Percentiles rank a stretch among this genome's conserved stretches.
Evolutionary conservation across 768 basidiomycete genomes (phyloP).

Genomic region (Mrakia hoshinonis): DNA sequence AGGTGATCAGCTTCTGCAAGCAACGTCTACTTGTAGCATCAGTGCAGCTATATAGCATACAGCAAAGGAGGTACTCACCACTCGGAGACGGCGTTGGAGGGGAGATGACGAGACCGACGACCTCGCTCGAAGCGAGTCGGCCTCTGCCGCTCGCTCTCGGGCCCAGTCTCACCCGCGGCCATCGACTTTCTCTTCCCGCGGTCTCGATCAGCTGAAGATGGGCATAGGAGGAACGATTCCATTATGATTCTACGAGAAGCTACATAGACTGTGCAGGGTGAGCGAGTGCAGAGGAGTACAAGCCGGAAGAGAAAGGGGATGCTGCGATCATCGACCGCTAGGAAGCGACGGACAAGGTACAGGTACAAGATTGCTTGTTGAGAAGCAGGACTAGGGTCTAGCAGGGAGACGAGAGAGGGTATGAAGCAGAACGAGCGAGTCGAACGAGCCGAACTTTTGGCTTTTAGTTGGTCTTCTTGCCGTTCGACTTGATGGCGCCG

Average conservation of each 20-base stretch:
- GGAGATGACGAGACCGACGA: too few species aligned
- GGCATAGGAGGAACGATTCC: background rate
- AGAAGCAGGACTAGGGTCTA: background rate
- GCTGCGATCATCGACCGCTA: background rate
- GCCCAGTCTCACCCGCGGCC: too few species aligned
- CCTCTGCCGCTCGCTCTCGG: too few species aligned
- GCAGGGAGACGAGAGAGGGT: background rate
- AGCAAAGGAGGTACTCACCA: too few species aligned
- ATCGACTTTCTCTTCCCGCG: background rate
- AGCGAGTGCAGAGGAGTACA: background rate
- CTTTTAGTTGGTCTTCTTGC: background rate
- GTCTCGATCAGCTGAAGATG: background rate
- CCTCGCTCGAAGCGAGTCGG: too few species aligned
- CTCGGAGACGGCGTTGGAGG: too few species aligned
- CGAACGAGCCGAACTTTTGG: background rate
- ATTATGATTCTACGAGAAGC: background rate
- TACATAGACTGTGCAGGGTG: background rate
- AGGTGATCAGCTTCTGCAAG: background rate
- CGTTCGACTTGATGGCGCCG: constrained; percentile 1
- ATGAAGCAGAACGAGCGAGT: background rate
- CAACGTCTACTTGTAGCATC: too few species aligned
- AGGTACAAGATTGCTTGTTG: background rate
- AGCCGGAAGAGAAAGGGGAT: background rate
- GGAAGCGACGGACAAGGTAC: background rate
- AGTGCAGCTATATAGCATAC: too few species aligned